These are phyloP conservation scores for Colletotrichum truncatum DNA, from an alignment of 2,329 filamentous ascomycete species.

Conservation along the genomic window DNA sequence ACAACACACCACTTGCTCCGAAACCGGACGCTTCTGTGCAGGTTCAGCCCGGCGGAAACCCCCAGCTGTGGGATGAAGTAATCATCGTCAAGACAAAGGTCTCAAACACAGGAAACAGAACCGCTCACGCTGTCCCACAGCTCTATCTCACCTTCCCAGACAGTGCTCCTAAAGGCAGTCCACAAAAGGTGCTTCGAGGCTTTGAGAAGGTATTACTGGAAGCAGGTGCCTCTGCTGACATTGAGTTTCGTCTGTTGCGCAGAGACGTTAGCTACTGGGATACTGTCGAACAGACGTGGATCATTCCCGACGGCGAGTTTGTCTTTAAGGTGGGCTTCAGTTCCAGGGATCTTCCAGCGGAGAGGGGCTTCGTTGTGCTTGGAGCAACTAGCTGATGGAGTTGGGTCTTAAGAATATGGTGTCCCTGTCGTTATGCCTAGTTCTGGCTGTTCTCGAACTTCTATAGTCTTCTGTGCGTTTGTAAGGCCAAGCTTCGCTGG, in stretches of 20 bases:
- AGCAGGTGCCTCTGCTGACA: conserved; percentile 43
- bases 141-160: conserved; percentile 54
- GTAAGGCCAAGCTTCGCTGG: too few relatives aligned
- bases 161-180: conserved; percentile 30
- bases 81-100: conserved; percentile 67
- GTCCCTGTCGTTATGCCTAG: too few relatives aligned
- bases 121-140: conserved; percentile 62
- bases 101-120: conserved; percentile 67
- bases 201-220: conserved; percentile 55
- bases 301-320: conserved; percentile 47
- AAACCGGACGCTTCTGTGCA: conserved; percentile 6
- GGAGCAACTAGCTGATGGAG: fast-evolving
- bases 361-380: not conserved
- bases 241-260: conserved; percentile 52
- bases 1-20: not conserved
- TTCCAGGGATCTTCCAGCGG: not conserved
- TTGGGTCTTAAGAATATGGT: too few relatives aligned
- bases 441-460: too few relatives aligned
- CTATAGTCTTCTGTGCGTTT: too few relatives aligned
- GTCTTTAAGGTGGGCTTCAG: not conserved
- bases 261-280: conserved; percentile 63
- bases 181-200: conserved; percentile 50
- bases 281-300: conserved; percentile 55
- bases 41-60: conserved; percentile 51
- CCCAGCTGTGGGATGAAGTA: conserved; percentile 68